Percentiles rank a stretch among this genome's conserved stretches.
These are phyloP conservation scores for Corinectria fuckeliana DNA, from an alignment of 2,329 filamentous ascomycete genomes.

Conservation along the genomic window DNA sequence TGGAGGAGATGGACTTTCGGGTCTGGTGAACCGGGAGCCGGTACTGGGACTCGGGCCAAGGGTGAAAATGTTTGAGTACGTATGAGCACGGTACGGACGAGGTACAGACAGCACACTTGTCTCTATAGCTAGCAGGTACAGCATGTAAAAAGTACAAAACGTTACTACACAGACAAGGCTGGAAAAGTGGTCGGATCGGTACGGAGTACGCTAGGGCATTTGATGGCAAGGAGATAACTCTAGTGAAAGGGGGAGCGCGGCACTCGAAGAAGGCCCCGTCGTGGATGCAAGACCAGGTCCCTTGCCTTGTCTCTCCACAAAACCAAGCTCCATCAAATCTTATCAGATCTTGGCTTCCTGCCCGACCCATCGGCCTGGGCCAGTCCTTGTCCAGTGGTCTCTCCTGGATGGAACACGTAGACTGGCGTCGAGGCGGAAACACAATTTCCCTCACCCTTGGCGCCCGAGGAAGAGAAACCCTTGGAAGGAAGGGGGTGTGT, in stretches of 20 bases:
- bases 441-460: constrained; percentile 23
- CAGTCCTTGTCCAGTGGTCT: constrained; percentile 20
- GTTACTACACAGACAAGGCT: background rate
- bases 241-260: constrained; percentile 17
- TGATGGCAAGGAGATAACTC: constrained; percentile 14
- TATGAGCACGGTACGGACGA: background rate
- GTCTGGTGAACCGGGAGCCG: constrained; percentile 29
- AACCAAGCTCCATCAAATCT: constrained; percentile 34
- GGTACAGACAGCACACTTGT: too few species aligned
- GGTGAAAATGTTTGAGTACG: constrained; percentile 4
- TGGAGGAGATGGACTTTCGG: constrained; percentile 35
- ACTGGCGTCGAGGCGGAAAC: constrained; percentile 1
- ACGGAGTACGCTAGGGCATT: constrained; percentile 19
- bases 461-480: constrained; percentile 6
- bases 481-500: background rate
- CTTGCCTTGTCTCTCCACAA: constrained; percentile 30
- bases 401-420: constrained; percentile 5
- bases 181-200: constrained; percentile 17
- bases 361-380: constrained; percentile 25
- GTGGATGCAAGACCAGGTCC: constrained; percentile 1
- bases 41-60: constrained; percentile 3
- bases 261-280: constrained; percentile 18
- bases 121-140: background rate
- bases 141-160: constrained; percentile 1
- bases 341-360: constrained; percentile 37